Conservation (phyloP, 2,329 filamentous ascomycete genomes). For the Calonectria pauciramosa region DNA sequence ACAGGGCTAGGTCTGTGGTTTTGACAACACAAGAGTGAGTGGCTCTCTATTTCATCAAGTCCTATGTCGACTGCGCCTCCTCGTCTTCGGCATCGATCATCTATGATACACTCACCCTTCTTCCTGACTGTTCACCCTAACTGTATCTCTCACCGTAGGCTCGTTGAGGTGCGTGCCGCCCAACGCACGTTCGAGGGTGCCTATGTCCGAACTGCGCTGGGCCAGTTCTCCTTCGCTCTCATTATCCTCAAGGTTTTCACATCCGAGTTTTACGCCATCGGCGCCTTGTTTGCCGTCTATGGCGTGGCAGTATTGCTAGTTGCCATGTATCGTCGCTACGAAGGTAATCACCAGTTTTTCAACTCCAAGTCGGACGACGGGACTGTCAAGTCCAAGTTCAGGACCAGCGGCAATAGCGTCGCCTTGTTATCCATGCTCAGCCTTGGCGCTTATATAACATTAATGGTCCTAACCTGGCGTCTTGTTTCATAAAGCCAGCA, state of each 20-base stretch:
- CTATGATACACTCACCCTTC: background rate
- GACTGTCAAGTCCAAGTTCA: conserved; percentile 65
- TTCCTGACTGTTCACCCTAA: background rate
- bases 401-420: conserved; percentile 75
- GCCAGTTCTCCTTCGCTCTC: conserved; percentile 94
- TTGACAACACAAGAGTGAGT: conserved; percentile 82
- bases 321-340: conserved; percentile 86
- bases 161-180: conserved; percentile 94
- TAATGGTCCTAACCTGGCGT: conserved; percentile 69
- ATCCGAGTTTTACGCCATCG: conserved; percentile 94
- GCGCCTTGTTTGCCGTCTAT: conserved; percentile 95
- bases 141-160: conserved; percentile 55
- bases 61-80: conserved; percentile 6
- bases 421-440: conserved; percentile 69
- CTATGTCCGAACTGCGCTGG: conserved; percentile 93
- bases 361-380: conserved; percentile 55
- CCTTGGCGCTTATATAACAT: conserved; percentile 68
- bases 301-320: conserved; percentile 87
- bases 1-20: conserved; percentile 86
- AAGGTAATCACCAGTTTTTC: conserved; percentile 97
- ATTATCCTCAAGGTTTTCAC: conserved; percentile 95
- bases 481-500: conserved; percentile 47
- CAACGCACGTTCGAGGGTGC: conserved; percentile 98
- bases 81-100: background rate
- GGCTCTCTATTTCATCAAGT: background rate